Base-by-base conservation (phyloP, 2,329 filamentous ascomycete genomes). In the Xylaria sp. region DNA sequence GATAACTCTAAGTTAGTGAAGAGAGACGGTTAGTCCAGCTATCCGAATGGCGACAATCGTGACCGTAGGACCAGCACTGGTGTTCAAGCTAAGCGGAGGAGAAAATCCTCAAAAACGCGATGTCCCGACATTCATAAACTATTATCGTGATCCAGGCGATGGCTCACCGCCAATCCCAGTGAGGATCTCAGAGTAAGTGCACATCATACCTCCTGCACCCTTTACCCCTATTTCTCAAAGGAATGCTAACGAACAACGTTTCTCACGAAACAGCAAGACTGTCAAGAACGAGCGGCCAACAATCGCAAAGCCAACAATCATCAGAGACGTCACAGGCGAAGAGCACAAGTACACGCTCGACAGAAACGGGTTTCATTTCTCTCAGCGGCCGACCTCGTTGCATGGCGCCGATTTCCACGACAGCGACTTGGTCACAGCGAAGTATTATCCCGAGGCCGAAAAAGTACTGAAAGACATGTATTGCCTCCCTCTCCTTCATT, bases 371-470 rank as follows among this genome's bases (percentile, higher is more conserved):
- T 84, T 84, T 71, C 81, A 83, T 56, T 80, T 80, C 66, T 70
- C 76, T 28, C 75, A 71, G 12, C 79, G 78, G 51, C 64, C 74
- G 52, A 80, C 78, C 71, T 41, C 41, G 2, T 75, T 82, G 55
- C 61, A 15, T 18, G 67, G 51, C 10, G 69, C 74, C n/a, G 73
- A 74, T 1, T 84, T 83, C 66, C 67, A 73, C 2, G 86, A 91
- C 76, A 88, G 91, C 60, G 84, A 86, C 2, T 81, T 83, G 31
- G 90, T 95, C 75, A 83, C 87, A 74, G 73, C 80, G 1, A 81
- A 84, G 31, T 95, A 94, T 81, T 95, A 94, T 79, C 87, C 89
- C 0, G 92, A 94, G 77, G 88, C 92, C 25, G 89, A 91, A 78
- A 80, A 87, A 61, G 80, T 94, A 31, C 76, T 94, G 0, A 90